These are phyloP conservation scores for Coniochaeta sp. DNA, from an alignment of 2,329 filamentous ascomycete species.

Conservation along the genomic window DNA sequence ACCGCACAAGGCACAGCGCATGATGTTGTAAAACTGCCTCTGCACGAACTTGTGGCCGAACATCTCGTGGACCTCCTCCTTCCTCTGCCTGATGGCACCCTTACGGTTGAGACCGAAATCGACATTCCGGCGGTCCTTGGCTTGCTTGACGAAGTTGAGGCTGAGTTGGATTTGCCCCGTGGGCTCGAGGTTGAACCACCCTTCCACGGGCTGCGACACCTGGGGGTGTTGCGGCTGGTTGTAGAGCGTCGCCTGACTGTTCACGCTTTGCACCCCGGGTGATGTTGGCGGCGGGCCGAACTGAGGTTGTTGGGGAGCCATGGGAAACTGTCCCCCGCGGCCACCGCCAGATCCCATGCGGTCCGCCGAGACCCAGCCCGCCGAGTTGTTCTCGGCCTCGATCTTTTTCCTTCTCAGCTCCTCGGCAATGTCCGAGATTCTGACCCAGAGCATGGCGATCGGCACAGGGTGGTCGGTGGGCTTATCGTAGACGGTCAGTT, in stretches of 20 bases:
- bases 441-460: conserved; percentile 91
- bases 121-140: conserved; percentile 59
- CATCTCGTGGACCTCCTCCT: conserved; percentile 97
- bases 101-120: conserved; percentile 90
- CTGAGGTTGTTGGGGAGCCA: conserved; percentile 39
- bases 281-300: conserved; percentile 38
- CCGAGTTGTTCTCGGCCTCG: conserved; percentile 88
- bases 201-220: conserved; percentile 64
- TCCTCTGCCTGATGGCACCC: conserved; percentile 92
- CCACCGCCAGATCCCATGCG: conserved; percentile 64
- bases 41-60: conserved; percentile 99
- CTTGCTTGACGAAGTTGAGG: conserved; percentile 87
- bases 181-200: conserved; percentile 96
- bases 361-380: conserved; percentile 95
- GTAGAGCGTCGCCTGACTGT: conserved; percentile 15
- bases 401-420: conserved; percentile 97
- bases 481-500: conserved; percentile 96
- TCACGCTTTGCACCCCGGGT: conserved; percentile 23
- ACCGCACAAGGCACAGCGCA: conserved; percentile 96
- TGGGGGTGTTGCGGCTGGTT: conserved; percentile 36
- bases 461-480: conserved; percentile 83
- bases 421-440: conserved; percentile 94
- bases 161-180: conserved; percentile 90
- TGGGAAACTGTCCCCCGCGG: conserved; percentile 46
- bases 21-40: conserved; percentile 99